Evolutionary conservation across 2,329 filamentous ascomycete species (phyloP).

Genomic region (Aspergillus brunneoviolaceus): DNA sequence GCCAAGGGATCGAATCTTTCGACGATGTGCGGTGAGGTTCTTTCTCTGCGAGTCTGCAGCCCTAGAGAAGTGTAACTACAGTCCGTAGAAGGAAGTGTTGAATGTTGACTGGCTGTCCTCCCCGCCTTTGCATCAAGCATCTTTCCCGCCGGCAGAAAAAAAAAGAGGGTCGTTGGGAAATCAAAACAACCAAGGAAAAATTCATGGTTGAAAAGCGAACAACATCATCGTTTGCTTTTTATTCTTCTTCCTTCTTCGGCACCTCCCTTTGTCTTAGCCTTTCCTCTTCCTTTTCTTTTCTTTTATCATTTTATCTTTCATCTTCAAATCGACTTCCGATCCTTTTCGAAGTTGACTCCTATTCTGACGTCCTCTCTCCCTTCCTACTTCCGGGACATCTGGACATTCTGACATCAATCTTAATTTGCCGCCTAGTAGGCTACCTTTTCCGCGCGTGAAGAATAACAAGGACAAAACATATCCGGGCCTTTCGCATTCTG

Average conservation of each 20-base stretch:
- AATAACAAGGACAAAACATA: neutral
- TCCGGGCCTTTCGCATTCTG: neutral
- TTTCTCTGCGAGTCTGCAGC: neutral
- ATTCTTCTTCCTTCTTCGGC: conserved; percentile 1
- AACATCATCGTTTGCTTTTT: conserved; percentile 4
- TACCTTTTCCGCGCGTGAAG: neutral
- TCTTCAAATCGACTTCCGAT: neutral
- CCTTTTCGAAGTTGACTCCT: neutral
- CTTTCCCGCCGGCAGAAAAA: conserved; percentile 30
- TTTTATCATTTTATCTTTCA: conserved; percentile 3
- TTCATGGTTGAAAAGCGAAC: conserved; percentile 1
- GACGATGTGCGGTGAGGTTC: conserved; percentile 11
- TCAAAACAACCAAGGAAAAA: neutral
- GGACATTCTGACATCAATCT: conserved; percentile 4
- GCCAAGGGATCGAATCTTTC: neutral
- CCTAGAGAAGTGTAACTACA: neutral
- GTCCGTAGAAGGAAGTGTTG: neutral
- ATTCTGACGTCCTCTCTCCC: conserved; percentile 2
- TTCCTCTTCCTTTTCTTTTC: neutral
- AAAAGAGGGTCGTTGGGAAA: conserved; percentile 4
- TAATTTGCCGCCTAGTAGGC: conserved; percentile 5
- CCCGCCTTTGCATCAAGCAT: conserved; percentile 9
- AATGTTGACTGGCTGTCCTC: conserved; percentile 5
- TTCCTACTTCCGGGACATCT: conserved; percentile 4
- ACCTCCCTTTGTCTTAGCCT: conserved; percentile 1